Percentiles rank a stretch among this genome's conserved stretches.
phyloP scores from a whole-genome alignment of 2,329 filamentous ascomycete genomes.

The Fusarium irregulare region DNA sequence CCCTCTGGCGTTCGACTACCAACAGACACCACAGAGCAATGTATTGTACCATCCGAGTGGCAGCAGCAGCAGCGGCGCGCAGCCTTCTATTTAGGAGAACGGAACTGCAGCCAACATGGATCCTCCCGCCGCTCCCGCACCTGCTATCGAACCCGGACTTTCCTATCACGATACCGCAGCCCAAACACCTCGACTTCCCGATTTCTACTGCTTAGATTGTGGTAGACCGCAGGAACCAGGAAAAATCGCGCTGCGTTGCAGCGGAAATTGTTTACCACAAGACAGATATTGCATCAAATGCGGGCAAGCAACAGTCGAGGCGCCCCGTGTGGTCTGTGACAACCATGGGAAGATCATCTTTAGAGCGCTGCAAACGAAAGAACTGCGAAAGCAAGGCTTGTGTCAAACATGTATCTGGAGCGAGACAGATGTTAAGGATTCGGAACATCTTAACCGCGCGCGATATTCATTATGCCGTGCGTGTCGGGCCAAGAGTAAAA shows the following conservation, averaged over 20 bases:
- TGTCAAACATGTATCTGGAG: background rate
- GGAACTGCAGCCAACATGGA: background rate
- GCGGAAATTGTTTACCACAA: too few species aligned
- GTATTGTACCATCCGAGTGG: background rate
- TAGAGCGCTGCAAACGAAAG: too few species aligned
- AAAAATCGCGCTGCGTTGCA: too few species aligned
- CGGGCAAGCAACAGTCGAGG: too few species aligned
- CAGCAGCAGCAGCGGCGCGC: background rate
- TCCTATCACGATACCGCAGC: too few species aligned
- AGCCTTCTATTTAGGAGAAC: background rate
- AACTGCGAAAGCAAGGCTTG: background rate
- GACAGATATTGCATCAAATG: too few species aligned
- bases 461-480: background rate
- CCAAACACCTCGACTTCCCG: too few species aligned
- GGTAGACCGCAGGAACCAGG: background rate
- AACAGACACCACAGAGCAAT: background rate
- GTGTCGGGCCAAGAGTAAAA: background rate
- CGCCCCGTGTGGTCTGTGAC: too few species aligned
- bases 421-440: background rate
- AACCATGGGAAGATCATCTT: too few species aligned
- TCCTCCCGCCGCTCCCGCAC: background rate
- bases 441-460: fast-evolving
- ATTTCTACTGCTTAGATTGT: background rate
- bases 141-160: background rate
- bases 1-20: background rate